A percentile compares a stretch with the other conserved stretches of the same genome.
Conservation (phyloP, 2,329 filamentous ascomycete genomes). For the Ceratocystis ficicola region DNA sequence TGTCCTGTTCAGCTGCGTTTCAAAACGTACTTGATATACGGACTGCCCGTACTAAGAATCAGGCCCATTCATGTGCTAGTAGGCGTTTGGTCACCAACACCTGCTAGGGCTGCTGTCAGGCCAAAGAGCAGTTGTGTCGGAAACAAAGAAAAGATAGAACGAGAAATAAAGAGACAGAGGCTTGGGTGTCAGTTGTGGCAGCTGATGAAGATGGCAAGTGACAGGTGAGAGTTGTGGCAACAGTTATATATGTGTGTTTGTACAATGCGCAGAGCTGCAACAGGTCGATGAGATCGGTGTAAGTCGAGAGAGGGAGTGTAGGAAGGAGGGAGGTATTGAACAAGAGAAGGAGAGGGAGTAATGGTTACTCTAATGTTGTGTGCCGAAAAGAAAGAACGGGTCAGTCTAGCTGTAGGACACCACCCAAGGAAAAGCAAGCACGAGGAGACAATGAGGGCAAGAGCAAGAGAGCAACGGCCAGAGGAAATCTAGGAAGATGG, state of each 20-base stretch:
- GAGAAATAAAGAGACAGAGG: background rate
- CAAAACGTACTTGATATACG: constrained; percentile 12
- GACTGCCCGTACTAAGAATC: constrained; percentile 13
- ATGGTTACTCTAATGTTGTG: background rate
- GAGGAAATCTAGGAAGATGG: background rate
- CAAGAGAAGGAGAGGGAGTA: background rate
- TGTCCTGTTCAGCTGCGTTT: constrained; percentile 4
- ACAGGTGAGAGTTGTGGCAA: background rate
- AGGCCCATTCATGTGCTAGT: constrained; percentile 6
- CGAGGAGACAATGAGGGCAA: background rate
- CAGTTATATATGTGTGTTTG: background rate
- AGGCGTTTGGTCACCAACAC: constrained; percentile 5
- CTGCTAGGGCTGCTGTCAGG: constrained; percentile 8
- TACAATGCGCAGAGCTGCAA: background rate
- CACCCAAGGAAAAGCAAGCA: background rate
- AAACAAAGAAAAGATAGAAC: background rate
- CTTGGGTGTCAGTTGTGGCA: background rate
- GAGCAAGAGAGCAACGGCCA: background rate
- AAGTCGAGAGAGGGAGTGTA: background rate
- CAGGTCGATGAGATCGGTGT: background rate
- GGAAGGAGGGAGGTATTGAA: background rate
- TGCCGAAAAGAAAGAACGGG: background rate
- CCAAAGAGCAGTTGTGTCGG: constrained; percentile 5
- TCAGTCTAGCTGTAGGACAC: background rate
- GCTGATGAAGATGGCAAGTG: background rate